phyloP scores from a whole-genome alignment of 805 yeast genomes.

The Ogataea trehaloabstinens region DNA sequence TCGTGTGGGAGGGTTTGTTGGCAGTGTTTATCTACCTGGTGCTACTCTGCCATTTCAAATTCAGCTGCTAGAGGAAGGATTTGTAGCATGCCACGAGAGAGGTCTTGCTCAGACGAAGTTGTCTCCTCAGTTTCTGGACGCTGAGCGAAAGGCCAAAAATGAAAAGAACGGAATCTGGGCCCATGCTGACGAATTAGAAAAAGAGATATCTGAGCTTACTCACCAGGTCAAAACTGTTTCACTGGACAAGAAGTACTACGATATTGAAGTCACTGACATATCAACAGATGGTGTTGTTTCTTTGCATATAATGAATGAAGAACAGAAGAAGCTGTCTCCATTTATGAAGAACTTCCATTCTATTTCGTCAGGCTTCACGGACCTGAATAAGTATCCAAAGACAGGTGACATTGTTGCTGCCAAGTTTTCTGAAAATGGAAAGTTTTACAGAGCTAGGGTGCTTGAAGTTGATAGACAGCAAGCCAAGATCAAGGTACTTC shows the following conservation, averaged over 20 bases:
- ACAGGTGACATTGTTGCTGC: constrained; percentile 56
- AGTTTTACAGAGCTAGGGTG: constrained; percentile 59
- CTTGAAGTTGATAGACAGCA: constrained; percentile 42
- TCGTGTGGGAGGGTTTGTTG: constrained; percentile 78
- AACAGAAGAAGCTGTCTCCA: constrained; percentile 36
- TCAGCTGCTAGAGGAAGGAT: constrained; percentile 58
- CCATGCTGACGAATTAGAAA: constrained; percentile 44
- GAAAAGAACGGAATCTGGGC: constrained; percentile 66
- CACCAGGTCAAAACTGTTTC: constrained; percentile 21
- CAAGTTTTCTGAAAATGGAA: constrained; percentile 49
- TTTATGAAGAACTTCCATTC: constrained; percentile 50
- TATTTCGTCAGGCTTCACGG: constrained; percentile 33
- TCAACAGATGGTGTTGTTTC: constrained; percentile 41
- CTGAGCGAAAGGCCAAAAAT: constrained; percentile 60
- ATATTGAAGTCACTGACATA: constrained; percentile 53
- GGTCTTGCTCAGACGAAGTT: constrained; percentile 60
- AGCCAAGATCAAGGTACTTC: constrained; percentile 48
- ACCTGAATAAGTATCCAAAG: constrained; percentile 42
- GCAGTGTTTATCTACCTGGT: constrained; percentile 57
- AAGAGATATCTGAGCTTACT: constrained; percentile 29
- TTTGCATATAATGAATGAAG: constrained; percentile 42
- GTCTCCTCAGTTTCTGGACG: constrained; percentile 51
- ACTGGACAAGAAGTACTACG: constrained; percentile 41
- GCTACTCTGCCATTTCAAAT: constrained; percentile 56
- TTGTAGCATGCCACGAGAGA: constrained; percentile 60